phyloP scores from a whole-genome alignment of 2,329 filamentous ascomycete species.

The Pseudogymnoascus sp. region DNA sequence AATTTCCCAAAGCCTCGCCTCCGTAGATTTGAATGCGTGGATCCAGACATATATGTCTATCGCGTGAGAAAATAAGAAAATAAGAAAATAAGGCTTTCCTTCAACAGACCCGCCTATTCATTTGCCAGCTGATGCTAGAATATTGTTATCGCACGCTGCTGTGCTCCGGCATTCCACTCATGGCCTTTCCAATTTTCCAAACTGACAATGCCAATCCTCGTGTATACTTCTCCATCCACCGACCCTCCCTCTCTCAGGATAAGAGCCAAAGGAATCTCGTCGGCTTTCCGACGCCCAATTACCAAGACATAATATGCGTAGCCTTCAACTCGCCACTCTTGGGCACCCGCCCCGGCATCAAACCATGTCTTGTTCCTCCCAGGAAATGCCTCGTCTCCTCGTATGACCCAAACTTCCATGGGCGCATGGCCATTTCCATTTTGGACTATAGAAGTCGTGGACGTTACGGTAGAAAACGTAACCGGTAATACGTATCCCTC shows the following conservation, averaged over 20 bases:
- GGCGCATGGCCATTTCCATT: not conserved
- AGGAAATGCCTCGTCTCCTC: not conserved
- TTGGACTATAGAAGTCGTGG: not conserved
- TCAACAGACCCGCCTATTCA: not conserved
- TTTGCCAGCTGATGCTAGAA: not conserved
- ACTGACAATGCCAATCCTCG: not conserved
- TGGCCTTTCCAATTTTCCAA: not conserved
- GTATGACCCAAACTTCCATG: not conserved
- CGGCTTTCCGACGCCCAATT: not conserved
- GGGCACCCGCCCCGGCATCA: not conserved
- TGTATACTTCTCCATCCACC: not conserved
- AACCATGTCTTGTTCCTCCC: not conserved
- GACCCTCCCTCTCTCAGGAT: not conserved
- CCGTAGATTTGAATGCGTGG: not conserved
- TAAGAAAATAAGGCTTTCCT: not conserved
- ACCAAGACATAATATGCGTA: not conserved
- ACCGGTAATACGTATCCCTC: not conserved
- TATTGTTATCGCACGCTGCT: not conserved
- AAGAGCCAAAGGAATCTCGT: not conserved
- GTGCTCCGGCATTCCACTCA: not conserved
- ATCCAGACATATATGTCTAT: not conserved
- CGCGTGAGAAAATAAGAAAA: not conserved
- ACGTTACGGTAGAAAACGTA: not conserved
- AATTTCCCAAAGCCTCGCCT: not conserved
- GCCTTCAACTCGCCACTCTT: not conserved